A percentile compares a stretch with the other conserved stretches of the same genome.
Evolutionary conservation across 192 early-diverging fungal genomes (phyloP).

Genomic region (Coemansia sp.): DNA sequence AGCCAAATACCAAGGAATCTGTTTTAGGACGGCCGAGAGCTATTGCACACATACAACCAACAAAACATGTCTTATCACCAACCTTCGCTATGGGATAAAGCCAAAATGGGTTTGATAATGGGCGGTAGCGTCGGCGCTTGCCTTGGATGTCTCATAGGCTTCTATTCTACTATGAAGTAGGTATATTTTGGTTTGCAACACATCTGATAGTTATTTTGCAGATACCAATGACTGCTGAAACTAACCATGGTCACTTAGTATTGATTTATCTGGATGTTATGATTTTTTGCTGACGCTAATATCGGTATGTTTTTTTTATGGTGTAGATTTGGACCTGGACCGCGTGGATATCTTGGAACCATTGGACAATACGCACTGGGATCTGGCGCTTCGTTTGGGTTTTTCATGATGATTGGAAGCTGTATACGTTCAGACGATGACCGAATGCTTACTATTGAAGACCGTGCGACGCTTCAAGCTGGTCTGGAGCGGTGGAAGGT

Average conservation of each 20-base stretch:
- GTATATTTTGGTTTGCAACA: neutral
- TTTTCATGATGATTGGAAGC: conserved; percentile 73
- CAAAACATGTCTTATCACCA: conserved; percentile 42
- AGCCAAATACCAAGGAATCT: neutral
- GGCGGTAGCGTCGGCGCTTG: conserved; percentile 55
- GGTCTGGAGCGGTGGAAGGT: conserved; percentile 42
- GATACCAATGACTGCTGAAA: no score
- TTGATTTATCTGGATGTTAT: neutral
- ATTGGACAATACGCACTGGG: conserved; percentile 74
- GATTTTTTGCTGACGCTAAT: neutral
- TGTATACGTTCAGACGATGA: conserved; percentile 53
- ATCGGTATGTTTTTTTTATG: neutral
- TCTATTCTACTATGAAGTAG: conserved; percentile 58
- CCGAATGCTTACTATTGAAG: conserved; percentile 24
- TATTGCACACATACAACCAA: neutral
- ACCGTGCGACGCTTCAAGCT: conserved; percentile 25
- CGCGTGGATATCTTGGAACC: conserved; percentile 65
- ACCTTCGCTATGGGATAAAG: conserved; percentile 56
- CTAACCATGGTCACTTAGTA: neutral
- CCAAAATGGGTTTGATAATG: conserved; percentile 58
- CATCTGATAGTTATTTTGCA: neutral
- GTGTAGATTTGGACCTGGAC: conserved; percentile 67
- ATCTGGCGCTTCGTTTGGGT: conserved; percentile 78
- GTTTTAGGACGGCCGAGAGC: neutral
- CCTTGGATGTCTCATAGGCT: conserved; percentile 55